A percentile compares a stretch with the other conserved stretches of the same genome.
phyloP scores from a whole-genome alignment of 108 stramenopile species.

The Cyclotella cryptica region DNA sequence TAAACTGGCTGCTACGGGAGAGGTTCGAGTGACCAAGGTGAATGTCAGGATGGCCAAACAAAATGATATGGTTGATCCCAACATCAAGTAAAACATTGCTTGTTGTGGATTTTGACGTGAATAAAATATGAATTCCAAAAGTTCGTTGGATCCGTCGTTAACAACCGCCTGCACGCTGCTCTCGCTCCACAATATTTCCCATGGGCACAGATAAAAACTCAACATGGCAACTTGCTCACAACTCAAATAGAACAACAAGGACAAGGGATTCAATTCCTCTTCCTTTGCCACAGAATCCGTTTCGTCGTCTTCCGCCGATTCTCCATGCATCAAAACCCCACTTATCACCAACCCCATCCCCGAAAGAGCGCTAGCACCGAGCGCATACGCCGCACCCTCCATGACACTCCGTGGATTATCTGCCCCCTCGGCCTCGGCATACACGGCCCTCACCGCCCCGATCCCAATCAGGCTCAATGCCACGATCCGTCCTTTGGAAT shows the following conservation, averaged over 20 bases:
- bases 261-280: slow-evolving; percentile 31
- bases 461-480: slow-evolving; percentile 28
- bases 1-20: slow-evolving; percentile 40
- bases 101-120: slow-evolving; percentile 13
- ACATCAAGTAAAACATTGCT: slow-evolving; percentile 23
- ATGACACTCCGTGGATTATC: slow-evolving; percentile 29
- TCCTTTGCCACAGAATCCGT: slow-evolving; percentile 1
- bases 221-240: slow-evolving; percentile 36
- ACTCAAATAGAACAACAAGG: slow-evolving; percentile 34
- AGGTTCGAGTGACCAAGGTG: slow-evolving; percentile 33
- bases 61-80: slow-evolving; percentile 23
- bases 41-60: slow-evolving; percentile 34
- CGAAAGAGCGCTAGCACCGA: slow-evolving; percentile 27
- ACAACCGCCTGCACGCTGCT: background rate
- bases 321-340: slow-evolving; percentile 30
- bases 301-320: background rate
- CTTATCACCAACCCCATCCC: slow-evolving; percentile 39
- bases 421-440: slow-evolving; percentile 36
- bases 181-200: slow-evolving; percentile 7
- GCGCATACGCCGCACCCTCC: slow-evolving; percentile 26
- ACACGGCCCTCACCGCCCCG: slow-evolving; percentile 30
- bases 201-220: slow-evolving; percentile 29
- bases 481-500: slow-evolving; percentile 23
- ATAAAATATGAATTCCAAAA: slow-evolving; percentile 19
- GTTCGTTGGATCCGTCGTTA: slow-evolving; percentile 4